Percentiles rank a stretch among this genome's conserved stretches.
phyloP scores from a whole-genome alignment of 495 filamentous ascomycete species.

The Xylaria scruposa region DNA sequence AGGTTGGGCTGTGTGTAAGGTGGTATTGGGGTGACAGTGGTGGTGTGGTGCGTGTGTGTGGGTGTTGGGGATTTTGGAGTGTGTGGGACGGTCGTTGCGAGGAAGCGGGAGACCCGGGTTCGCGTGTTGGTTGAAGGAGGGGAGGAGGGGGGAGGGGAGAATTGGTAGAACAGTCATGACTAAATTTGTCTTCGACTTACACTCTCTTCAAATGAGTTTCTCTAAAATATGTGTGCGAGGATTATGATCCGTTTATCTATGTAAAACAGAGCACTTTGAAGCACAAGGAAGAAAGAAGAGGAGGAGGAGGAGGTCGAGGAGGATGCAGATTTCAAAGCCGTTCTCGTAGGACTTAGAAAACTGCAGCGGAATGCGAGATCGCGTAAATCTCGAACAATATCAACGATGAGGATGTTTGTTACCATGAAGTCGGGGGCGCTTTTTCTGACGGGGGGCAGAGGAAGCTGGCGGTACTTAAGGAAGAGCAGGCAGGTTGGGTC shows the following conservation, averaged over 20 bases:
- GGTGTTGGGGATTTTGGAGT: constrained; percentile 46
- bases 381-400: constrained; percentile 39
- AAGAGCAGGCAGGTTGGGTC: constrained; percentile 21
- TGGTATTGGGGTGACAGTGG: constrained; percentile 23
- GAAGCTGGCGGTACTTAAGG: constrained; percentile 28
- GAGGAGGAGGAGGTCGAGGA: not conserved
- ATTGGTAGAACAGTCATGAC: not conserved
- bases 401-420: constrained; percentile 28
- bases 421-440: constrained; percentile 30
- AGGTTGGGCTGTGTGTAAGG: constrained; percentile 22
- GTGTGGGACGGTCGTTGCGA: constrained; percentile 28
- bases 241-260: constrained; percentile 34
- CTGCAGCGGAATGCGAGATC: constrained; percentile 31
- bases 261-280: constrained; percentile 40
- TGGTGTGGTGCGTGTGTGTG: constrained; percentile 29
- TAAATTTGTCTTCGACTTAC: constrained; percentile 26
- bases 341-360: constrained; percentile 29
- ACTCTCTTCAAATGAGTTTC: constrained; percentile 34
- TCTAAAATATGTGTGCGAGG: not conserved
- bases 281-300: constrained; percentile 15
- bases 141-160: constrained; percentile 21
- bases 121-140: constrained; percentile 19
- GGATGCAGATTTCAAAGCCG: constrained; percentile 31
- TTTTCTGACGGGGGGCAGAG: constrained; percentile 25
- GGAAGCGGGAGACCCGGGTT: constrained; percentile 30